These are phyloP conservation scores for Starmerella khaoyaiensis DNA, from an alignment of 805 yeast species.

Conservation along the genomic window DNA sequence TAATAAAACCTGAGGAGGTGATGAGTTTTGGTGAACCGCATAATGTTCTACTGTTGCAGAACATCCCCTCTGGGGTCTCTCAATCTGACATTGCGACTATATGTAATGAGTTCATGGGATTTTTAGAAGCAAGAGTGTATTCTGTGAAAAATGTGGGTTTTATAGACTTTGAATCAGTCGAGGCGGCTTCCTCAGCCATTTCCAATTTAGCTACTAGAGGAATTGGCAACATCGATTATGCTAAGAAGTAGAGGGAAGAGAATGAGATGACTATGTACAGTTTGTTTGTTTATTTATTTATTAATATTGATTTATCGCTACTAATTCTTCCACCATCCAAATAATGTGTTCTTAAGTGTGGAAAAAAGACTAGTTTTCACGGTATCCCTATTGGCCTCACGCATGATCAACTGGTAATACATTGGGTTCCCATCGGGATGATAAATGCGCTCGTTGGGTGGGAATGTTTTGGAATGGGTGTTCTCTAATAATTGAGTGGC, in stretches of 20 bases:
- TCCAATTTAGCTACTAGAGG: not conserved
- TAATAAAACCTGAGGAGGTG: not conserved
- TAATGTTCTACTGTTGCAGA: constrained; percentile 53
- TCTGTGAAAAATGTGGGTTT: constrained; percentile 60
- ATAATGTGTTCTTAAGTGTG: constrained; percentile 61
- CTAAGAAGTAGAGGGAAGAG: constrained; percentile 17
- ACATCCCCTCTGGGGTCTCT: constrained; percentile 38
- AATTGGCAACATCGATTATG: constrained; percentile 15
- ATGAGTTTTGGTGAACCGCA: constrained; percentile 36
- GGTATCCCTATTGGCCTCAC: constrained; percentile 47
- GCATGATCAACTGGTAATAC: constrained; percentile 58
- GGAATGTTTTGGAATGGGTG: constrained; percentile 19
- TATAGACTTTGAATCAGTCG: constrained; percentile 46
- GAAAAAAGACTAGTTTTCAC: constrained; percentile 48
- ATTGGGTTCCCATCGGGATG: constrained; percentile 76
- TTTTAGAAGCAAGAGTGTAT: constrained; percentile 53
- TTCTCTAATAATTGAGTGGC: constrained; percentile 19
- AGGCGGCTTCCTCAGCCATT: constrained; percentile 14
- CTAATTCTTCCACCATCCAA: constrained; percentile 37
- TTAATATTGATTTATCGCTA: not conserved
- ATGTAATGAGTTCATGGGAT: constrained; percentile 47
- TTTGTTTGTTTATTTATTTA: not conserved
- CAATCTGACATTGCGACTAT: constrained; percentile 32
- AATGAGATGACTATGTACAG: constrained; percentile 1
- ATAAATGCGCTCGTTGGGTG: constrained; percentile 40